Evolutionary conservation across 192 early-diverging fungal genomes (phyloP), one percentile per base, ranked within the genome.

Genomic region (Backusella parvicylindrica): DNA sequence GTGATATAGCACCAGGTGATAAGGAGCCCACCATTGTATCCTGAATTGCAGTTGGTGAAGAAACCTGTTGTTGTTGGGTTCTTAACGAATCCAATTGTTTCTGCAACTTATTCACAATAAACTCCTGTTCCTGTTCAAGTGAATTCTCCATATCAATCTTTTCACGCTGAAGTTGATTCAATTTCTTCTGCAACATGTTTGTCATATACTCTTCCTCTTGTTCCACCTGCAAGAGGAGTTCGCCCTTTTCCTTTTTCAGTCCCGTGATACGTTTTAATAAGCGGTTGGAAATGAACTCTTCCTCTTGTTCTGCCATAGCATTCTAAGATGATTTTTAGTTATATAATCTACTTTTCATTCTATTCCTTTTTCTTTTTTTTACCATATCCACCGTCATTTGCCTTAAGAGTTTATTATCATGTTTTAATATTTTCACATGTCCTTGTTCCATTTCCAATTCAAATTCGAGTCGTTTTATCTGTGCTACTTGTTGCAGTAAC

Each of bases 91-190:
- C 93, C 38, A 95, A 71, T 64, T 93, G 93, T 49, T 95, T 94
- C 71, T 95, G 94, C 15, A 96, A 79, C 71, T 91, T 85, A 79
- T 97, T 97, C 64, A 97, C 95, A 72, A 96, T 91, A 65, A 92
- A 93, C 80, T 96, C 94, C 77, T 96, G 93, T 75, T 96, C 95
- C 76, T 95, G 93, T 72, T 97, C 95, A 68, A 97, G 83, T 11
- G 94, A 92, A 68, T 89, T 89, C 69, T 97, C 95, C 87, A 97
- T 90, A 49, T 95, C 90, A 73, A 95, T 87, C 83, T 96, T 97
- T 81, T 97, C 95, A 72, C 90, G 88, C 74, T 96, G 92, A 41
- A 97, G 84, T 74, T 89, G 81, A 56, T 79, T 84, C 53, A 94
- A 72, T 71, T 94, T 94, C 70, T 91, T 89, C 81, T 93, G 90